Conservation (phyloP, 108 stramenopile species). For the Stephanodiscus triporus region DNA sequence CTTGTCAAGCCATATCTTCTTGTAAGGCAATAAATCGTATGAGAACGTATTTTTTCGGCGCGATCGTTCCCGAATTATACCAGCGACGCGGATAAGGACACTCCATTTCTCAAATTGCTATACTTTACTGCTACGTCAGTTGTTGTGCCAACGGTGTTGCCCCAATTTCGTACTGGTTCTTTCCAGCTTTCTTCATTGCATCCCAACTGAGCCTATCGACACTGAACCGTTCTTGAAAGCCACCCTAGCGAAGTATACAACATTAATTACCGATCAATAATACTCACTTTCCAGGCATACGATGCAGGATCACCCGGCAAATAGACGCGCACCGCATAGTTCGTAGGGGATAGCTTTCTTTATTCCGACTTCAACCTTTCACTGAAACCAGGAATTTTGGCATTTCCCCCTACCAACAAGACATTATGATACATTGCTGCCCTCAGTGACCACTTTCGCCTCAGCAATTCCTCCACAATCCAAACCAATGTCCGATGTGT, state of each 20-base stretch:
- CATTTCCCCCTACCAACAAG: slow-evolving; percentile 85
- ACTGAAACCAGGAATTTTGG: slow-evolving; percentile 74
- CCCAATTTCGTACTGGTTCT: slow-evolving; percentile 51
- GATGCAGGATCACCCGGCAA: slow-evolving; percentile 66
- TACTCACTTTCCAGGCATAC: slow-evolving; percentile 64
- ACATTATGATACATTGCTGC: slow-evolving; percentile 85
- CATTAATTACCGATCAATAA: not conserved
- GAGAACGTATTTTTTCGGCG: too few relatives aligned
- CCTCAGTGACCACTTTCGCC: slow-evolving; percentile 72
- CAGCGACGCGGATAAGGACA: too few relatives aligned
- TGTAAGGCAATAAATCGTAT: too few relatives aligned
- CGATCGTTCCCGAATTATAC: too few relatives aligned
- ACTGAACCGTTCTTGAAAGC: slow-evolving; percentile 43
- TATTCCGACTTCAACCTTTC: slow-evolving; percentile 76
- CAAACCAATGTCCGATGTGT: slow-evolving; percentile 84
- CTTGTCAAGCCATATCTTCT: too few relatives aligned
- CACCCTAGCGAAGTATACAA: too few relatives aligned
- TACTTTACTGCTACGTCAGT: too few relatives aligned
- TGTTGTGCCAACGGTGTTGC: slow-evolving; percentile 25
- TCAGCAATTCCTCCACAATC: slow-evolving; percentile 83
- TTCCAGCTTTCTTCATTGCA: slow-evolving; percentile 48
- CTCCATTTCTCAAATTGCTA: too few relatives aligned
- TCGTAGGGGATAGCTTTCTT: slow-evolving; percentile 65
- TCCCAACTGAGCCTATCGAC: slow-evolving; percentile 52
- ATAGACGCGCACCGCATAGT: slow-evolving; percentile 68